Conservation (phyloP, 768 basidiomycete genomes). For the Cystobasidium onofrii region DNA sequence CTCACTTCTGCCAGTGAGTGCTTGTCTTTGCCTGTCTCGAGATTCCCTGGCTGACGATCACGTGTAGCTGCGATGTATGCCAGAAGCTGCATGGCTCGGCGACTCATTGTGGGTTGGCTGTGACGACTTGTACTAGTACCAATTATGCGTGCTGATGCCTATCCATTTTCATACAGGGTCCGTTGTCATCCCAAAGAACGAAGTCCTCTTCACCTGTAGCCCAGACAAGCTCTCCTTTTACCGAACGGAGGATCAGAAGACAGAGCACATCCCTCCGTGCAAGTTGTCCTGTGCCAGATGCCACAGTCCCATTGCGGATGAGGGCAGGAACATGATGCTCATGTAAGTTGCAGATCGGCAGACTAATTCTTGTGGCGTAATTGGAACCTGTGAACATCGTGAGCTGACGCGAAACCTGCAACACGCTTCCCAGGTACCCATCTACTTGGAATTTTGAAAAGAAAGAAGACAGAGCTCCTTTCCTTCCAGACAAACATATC, state of each 20-base stretch:
- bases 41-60: not conserved
- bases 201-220: slow-evolving; percentile 27
- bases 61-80: slow-evolving; percentile 14
- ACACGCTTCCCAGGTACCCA: slow-evolving; percentile 28
- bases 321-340: slow-evolving; percentile 34
- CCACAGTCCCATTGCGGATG: slow-evolving; percentile 22
- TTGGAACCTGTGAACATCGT: too few relatives aligned
- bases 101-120: slow-evolving; percentile 12
- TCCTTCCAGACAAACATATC: slow-evolving; percentile 28
- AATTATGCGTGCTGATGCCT: not conserved
- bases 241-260: slow-evolving; percentile 30
- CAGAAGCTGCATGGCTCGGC: slow-evolving; percentile 25
- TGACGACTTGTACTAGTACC: not conserved
- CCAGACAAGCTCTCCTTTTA: slow-evolving; percentile 32
- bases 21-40: not conserved
- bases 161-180: not conserved
- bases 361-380: not conserved
- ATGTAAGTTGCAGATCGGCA: not conserved
- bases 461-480: slow-evolving; percentile 9
- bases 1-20: slow-evolving; percentile 31
- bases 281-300: slow-evolving; percentile 27
- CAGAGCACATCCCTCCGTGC: slow-evolving; percentile 8
- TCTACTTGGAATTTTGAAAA: slow-evolving; percentile 21
- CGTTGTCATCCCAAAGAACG: slow-evolving; percentile 17
- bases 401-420: too few relatives aligned